phyloP scores from a whole-genome alignment of 2,329 filamentous ascomycete genomes.

The Tolypocladium nubicola region DNA sequence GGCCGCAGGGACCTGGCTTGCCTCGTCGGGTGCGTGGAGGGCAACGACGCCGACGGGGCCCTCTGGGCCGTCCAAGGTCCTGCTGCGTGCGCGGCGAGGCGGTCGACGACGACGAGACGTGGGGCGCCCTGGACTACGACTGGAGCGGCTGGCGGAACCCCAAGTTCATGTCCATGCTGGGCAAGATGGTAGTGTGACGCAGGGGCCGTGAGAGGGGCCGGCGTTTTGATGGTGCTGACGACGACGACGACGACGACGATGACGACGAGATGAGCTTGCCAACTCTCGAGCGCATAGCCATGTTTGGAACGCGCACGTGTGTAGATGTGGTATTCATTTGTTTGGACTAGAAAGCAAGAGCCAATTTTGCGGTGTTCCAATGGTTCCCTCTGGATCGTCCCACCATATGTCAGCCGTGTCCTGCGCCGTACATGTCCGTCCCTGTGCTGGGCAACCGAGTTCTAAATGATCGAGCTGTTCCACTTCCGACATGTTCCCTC shows the following conservation, averaged over 20 bases:
- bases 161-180: slow-evolving; percentile 22
- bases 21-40: slow-evolving; percentile 38
- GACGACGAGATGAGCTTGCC: background rate
- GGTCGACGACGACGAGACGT: slow-evolving; percentile 41
- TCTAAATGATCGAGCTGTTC: background rate
- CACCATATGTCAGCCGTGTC: background rate
- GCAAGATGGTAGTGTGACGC: slow-evolving; percentile 27
- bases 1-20: slow-evolving; percentile 41
- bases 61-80: slow-evolving; percentile 46
- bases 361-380: background rate
- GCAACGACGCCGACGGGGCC: slow-evolving; percentile 49
- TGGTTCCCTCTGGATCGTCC: background rate
- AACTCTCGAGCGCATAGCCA: background rate
- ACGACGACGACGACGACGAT: no score
- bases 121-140: slow-evolving; percentile 34
- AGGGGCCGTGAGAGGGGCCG: slow-evolving; percentile 16
- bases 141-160: slow-evolving; percentile 28
- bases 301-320: background rate
- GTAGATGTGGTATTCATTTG: background rate
- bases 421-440: background rate
- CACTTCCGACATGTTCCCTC: background rate
- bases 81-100: slow-evolving; percentile 44
- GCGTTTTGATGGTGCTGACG: background rate
- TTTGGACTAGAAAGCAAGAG: background rate
- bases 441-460: background rate